These are phyloP conservation scores for Nicotiana otophora DNA, from an alignment of 257 asterid genomes.

Conservation along the genomic window DNA sequence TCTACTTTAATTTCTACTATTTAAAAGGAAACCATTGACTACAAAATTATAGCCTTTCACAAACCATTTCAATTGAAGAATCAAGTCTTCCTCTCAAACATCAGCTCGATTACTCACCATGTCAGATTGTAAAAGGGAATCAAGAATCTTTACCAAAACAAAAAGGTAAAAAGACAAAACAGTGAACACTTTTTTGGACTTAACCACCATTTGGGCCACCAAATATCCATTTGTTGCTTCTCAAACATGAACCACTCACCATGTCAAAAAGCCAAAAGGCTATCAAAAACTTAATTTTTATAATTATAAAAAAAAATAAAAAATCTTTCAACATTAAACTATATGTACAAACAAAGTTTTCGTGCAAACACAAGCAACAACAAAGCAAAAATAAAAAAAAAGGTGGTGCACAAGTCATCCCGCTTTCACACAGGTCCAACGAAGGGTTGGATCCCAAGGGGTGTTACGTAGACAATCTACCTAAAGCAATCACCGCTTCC, in stretches of 20 bases:
- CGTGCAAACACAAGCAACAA: neutral
- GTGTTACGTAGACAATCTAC: too few species aligned
- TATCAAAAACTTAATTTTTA: neutral
- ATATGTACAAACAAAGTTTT: neutral
- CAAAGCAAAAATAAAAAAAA: too few species aligned
- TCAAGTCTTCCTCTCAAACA: neutral
- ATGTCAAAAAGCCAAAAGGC: neutral
- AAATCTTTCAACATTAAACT: neutral
- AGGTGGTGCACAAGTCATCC: too few species aligned
- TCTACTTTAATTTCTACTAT: neutral
- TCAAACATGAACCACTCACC: neutral
- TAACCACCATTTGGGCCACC: conserved; percentile 6
- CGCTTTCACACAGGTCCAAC: too few species aligned
- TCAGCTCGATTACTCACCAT: neutral
- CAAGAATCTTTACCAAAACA: neutral
- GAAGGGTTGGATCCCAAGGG: too few species aligned
- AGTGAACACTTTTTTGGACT: conserved; percentile 1
- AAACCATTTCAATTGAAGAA: neutral
- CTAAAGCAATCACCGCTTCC: too few species aligned
- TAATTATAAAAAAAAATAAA: neutral
- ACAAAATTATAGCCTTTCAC: neutral
- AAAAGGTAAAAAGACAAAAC: neutral
- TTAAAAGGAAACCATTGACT: neutral
- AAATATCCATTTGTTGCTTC: conserved; percentile 1
- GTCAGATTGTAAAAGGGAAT: conserved; percentile 1